A percentile compares a stretch with the other conserved stretches of the same genome.
Evolutionary conservation across 768 basidiomycete species (phyloP).

Genomic region (Amanita thiersii): DNA sequence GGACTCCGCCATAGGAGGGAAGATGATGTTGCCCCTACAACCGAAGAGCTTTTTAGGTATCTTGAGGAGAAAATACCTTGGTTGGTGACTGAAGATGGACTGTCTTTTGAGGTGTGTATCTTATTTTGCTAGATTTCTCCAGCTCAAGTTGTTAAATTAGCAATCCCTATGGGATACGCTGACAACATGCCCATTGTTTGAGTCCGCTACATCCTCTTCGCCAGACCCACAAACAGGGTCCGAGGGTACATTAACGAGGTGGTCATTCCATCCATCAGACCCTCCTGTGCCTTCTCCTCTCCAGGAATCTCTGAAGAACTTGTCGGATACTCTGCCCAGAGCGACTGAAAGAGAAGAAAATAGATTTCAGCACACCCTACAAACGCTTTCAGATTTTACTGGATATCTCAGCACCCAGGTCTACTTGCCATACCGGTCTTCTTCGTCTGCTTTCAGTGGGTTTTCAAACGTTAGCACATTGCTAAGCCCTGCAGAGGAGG

Average conservation of each 20-base stretch:
- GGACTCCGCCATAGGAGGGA: conserved; percentile 34
- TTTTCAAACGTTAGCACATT: conserved; percentile 17
- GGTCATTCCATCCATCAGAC: conserved; percentile 29
- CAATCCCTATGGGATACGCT: conserved; percentile 59
- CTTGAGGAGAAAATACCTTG: conserved; percentile 53
- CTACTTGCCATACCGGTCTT: conserved; percentile 41
- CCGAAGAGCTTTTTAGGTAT: conserved; percentile 51
- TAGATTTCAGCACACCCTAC: conserved; percentile 52
- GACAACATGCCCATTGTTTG: conserved; percentile 43
- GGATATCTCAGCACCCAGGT: conserved; percentile 74
- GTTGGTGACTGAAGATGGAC: conserved; percentile 44
- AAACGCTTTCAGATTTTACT: conserved; percentile 64
- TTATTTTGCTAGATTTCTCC: neutral
- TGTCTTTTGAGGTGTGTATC: conserved; percentile 42
- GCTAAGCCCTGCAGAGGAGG: conserved; percentile 48
- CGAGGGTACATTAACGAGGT: conserved; percentile 17
- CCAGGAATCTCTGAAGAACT: conserved; percentile 24
- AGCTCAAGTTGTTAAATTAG: conserved; percentile 14
- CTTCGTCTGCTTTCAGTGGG: conserved; percentile 17
- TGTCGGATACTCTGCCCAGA: conserved; percentile 30
- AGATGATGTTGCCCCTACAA: conserved; percentile 31
- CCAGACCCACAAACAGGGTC: conserved; percentile 11
- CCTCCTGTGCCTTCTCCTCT: conserved; percentile 28
- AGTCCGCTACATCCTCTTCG: conserved; percentile 7
- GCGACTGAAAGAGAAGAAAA: conserved; percentile 21